Evolutionary conservation across 73 alveolate species (phyloP), one percentile per base, ranked within the genome.

Genomic region (Symbiodinium pilosum): DNA sequence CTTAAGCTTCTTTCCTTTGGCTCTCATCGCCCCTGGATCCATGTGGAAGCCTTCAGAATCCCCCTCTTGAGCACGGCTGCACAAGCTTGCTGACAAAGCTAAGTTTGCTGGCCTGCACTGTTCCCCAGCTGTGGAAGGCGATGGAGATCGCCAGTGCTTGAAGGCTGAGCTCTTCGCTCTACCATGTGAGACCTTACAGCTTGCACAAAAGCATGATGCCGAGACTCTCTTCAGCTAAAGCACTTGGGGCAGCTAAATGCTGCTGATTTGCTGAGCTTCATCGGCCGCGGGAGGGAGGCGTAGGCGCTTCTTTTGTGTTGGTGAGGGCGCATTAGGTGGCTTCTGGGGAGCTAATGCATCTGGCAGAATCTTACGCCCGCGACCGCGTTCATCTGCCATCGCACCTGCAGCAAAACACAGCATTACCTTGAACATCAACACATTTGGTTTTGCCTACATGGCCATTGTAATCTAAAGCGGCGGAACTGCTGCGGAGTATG

Each of bases 1-100:
- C 94, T 87, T 87, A 42, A 87, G 85, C 68, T 87, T 87, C 85
- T 64, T 64, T 28, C 81, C 73, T 59, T 85, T 56, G 40, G 83
- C 83, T 43, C 56, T 52, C 44, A 64, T 81, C 84, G 43, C 39
- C 30, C 81, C 41, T 56, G 94, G 94, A 44, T 56, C 94, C 32
- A 87, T 36, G 44, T 40, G 69, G 85, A 87, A 87, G 94, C 94
- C 94, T 87, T 18, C 24, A n/a, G 24, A 9, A 3, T 28, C 44
- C 32, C 21, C 51, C 34, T 8, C 0, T 18, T 38, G 54, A 8
- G 51, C 56, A 36, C 59, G 14, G 21, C 34, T 34, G 40, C 8
- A 38, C 16, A 69, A 34, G 84, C 41, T 21, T 11, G 16, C 84
- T 30, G 40, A 69, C 84, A 69, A 30, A n/a, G 40, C 41, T 38